Evolutionary conservation across 805 yeast species (phyloP), one percentile per base, ranked within the genome.

Genomic region (Hanseniaspora singularis): DNA sequence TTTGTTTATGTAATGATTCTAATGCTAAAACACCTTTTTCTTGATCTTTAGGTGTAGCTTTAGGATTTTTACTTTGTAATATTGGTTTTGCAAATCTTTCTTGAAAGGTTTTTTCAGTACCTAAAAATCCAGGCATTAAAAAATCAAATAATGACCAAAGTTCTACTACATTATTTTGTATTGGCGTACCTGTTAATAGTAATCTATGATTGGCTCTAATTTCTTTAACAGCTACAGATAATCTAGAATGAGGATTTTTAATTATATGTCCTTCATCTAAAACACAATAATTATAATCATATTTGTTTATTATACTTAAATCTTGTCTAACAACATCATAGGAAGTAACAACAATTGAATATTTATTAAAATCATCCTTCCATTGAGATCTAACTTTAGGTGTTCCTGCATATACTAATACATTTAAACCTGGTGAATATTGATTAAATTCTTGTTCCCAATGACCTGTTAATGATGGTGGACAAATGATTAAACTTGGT

Each of bases 51-150:
- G 94, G 79, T 2, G 87, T 75, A 0, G 88, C 84, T 60, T 88
- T 89, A 54, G 86, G 79, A 54, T 83, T 85, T 58, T 96, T 72
- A 33, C 95, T 81, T 1, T 94, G 89, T 3, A 96, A 89, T 60
- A 92, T 92, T 2, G 99, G 99, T 58, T 88, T 88, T n/a, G 96
- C 94, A 70, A 89, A 92, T 54, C 88, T 74, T 52, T 89, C 97
- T 57, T 87, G 92, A 67, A 92, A 92, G 41, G 81, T 73, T 63
- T 87, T 89, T 58, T 92, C 98, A 2, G 94, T 79, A 12, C 99
- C 99, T 53, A 92, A 68, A 58, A 92, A 92, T 0, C 99, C 99
- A 2, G 99, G 99, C 99, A 92, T 92, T 62, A 92, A 70, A 62
- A 87, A 92, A 63, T 92, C 98, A 68, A 92, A 92, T 57, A 92